Evolutionary conservation across 2,329 filamentous ascomycete species (phyloP), one percentile per base, ranked within the genome.

Genomic region (Tolypocladium endophyticum): DNA sequence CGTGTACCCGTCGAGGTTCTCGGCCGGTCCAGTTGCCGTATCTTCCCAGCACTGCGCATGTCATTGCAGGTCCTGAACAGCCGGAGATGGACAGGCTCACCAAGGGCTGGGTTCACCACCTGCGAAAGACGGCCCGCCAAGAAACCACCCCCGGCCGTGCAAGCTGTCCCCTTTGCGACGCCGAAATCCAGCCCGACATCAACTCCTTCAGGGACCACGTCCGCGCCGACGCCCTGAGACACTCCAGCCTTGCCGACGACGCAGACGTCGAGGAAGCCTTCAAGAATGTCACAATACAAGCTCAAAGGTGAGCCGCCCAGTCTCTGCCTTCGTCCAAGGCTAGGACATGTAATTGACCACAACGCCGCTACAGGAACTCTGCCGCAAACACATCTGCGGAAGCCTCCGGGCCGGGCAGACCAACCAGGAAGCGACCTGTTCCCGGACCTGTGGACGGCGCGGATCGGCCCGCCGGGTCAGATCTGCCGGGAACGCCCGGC

Each of bases 181-280:
- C 58, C 33, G 66, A 70, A 4, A 55, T 71, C 12, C 61, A 64
- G 28, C 61, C 64, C 1, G 64, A 64, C 8, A 43, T 72, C 8
- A 64, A 68, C 14, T 63, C 62, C 4, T 73, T 72, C 60, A 65
- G 61, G 18, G 57, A 61, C 1, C 71, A 73, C 38, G 61, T 68
- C 39, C 60, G 59, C 2, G 58, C 55, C 1, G 60, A 69, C 23
- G 30, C 43, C 8, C 23, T 59, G 1, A 64, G 62, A 6, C 68
- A 70, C 23, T 53, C 62, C 5, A 61, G 39, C 35, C 64, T 69
- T 23, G 59, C 61, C 4, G 64, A 62, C 2, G 67, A 72, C 6
- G 54, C 64, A 2, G 68, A 64, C n/a, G 65, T 71, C 14, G 62
- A 66, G n/a, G 59, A 65, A 45, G 66, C 64, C 2, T 70, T 70